Evolutionary conservation across 306 rosid species (phyloP).

Genomic region (Quercus suber): DNA sequence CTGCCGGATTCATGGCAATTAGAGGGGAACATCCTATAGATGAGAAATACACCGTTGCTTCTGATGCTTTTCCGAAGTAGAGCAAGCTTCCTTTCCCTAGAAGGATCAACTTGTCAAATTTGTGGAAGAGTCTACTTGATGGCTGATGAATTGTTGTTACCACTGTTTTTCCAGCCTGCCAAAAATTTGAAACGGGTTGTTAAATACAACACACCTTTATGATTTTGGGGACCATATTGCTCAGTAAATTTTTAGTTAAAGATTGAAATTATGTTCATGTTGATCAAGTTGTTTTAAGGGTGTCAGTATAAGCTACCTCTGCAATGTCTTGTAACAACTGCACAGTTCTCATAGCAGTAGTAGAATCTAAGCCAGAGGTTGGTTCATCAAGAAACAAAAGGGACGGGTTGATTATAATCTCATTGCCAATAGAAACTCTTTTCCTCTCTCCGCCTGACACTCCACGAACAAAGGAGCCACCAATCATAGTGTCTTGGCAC

Average conservation of each 20-base stretch:
- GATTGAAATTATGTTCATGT: no score
- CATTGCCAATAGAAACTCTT: slow-evolving; percentile 89
- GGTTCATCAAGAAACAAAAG: slow-evolving; percentile 93
- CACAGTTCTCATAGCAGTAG: slow-evolving; percentile 84
- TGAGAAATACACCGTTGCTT: slow-evolving; percentile 73
- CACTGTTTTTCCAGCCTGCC: slow-evolving; percentile 92
- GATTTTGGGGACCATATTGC: background rate
- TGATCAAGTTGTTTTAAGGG: background rate
- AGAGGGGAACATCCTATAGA: slow-evolving; percentile 88
- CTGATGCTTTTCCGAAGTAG: slow-evolving; percentile 93
- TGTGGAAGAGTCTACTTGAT: slow-evolving; percentile 94
- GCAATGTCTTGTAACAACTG: slow-evolving; percentile 97
- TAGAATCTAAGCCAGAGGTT: slow-evolving; percentile 99
- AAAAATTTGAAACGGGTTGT: slow-evolving; percentile 11
- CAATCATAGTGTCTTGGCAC: slow-evolving; percentile 98
- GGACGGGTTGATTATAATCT: slow-evolving; percentile 93
- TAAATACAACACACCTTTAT: background rate
- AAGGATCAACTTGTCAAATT: slow-evolving; percentile 91
- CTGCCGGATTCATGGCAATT: slow-evolving; percentile 96
- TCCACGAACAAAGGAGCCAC: slow-evolving; percentile 93
- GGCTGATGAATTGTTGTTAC: slow-evolving; percentile 98
- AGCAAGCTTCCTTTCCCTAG: slow-evolving; percentile 94
- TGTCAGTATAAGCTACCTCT: slow-evolving; percentile 45
- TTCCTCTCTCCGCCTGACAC: slow-evolving; percentile 98
- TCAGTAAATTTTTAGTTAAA: background rate